These are phyloP conservation scores for Candida krabiensis DNA, from an alignment of 805 yeast genomes.

Conservation along the genomic window DNA sequence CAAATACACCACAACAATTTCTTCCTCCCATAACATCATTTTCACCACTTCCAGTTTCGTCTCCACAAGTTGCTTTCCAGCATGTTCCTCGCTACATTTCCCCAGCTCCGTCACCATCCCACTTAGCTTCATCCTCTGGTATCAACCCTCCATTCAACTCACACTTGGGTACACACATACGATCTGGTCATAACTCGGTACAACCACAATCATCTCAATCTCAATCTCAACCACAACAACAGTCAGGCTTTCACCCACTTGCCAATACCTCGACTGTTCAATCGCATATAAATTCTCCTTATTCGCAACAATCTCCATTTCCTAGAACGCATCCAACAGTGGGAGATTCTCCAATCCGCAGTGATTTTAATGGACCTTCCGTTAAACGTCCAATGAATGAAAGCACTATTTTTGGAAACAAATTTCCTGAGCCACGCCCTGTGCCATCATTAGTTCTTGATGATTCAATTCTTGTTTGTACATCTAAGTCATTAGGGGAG, in stretches of 20 bases:
- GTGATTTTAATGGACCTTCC: conserved; percentile 14
- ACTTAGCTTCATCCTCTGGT: conserved; percentile 1
- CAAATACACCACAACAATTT: conserved; percentile 8
- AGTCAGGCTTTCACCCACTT: conserved; percentile 3
- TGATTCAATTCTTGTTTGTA: conserved; percentile 44
- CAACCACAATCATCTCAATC: conserved; percentile 4
- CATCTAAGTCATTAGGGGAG: conserved; percentile 71
- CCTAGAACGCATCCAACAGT: not conserved
- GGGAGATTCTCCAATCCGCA: conserved; percentile 4
- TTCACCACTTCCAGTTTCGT: conserved; percentile 8
- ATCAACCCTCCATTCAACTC: conserved; percentile 1
- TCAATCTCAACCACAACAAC: conserved; percentile 2
- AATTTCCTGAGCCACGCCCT: conserved; percentile 16
- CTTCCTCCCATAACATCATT: conserved; percentile 16
- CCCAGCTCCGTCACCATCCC: conserved; percentile 15
- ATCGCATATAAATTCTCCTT: conserved; percentile 2
- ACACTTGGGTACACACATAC: conserved; percentile 17
- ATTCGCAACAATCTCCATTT: conserved; percentile 2
- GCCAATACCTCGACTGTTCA: conserved; percentile 1
- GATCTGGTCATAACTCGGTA: too few species aligned
- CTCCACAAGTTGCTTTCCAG: conserved; percentile 9
- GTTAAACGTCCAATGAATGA: conserved; percentile 21
- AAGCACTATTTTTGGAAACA: conserved; percentile 15
- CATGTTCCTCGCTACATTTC: conserved; percentile 7
- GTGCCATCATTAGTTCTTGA: conserved; percentile 19